phyloP scores from a whole-genome alignment of 345 rosid species.

The Brassica incana region DNA sequence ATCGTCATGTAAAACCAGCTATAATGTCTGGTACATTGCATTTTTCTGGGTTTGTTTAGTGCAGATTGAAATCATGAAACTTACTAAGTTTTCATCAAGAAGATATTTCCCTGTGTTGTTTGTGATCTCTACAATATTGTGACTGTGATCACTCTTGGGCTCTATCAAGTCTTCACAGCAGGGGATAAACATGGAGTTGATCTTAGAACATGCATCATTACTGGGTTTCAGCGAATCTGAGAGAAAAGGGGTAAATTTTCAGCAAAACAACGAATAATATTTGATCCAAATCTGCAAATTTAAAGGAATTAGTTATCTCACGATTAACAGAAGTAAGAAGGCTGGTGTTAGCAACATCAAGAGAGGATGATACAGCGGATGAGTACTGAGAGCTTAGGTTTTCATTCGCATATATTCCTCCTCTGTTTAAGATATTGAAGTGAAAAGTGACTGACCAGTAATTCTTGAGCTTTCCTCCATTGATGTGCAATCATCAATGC shows the following conservation, averaged over 20 bases:
- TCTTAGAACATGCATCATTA: conserved; percentile 73
- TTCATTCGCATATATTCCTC: conserved; percentile 79
- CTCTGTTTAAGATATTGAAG: conserved; percentile 44
- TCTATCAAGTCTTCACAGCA: conserved; percentile 80
- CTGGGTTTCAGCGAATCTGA: conserved; percentile 87
- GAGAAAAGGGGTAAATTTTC: background rate
- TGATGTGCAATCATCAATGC: conserved; percentile 73
- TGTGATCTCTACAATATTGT: conserved; percentile 79
- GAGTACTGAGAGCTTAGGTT: conserved; percentile 60
- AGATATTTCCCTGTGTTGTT: conserved; percentile 90
- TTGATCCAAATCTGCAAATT: background rate
- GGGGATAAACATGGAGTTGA: conserved; percentile 82
- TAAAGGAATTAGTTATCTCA: conserved; percentile 39
- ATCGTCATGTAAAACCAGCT: background rate
- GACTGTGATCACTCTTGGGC: conserved; percentile 78
- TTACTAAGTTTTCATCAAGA: conserved; percentile 77
- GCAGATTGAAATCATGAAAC: background rate
- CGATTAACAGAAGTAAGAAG: conserved; percentile 72
- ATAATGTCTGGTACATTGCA: background rate
- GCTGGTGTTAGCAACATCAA: conserved; percentile 61
- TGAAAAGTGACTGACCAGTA: conserved; percentile 49
- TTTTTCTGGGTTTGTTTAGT: background rate
- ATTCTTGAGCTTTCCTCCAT: conserved; percentile 89
- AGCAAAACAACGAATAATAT: background rate
- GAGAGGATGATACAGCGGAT: conserved; percentile 71